Percentiles rank a stretch among this genome's conserved stretches.
These are phyloP conservation scores for Hymenoscyphus linearis DNA, from an alignment of 2,329 filamentous ascomycete genomes.

Conservation along the genomic window DNA sequence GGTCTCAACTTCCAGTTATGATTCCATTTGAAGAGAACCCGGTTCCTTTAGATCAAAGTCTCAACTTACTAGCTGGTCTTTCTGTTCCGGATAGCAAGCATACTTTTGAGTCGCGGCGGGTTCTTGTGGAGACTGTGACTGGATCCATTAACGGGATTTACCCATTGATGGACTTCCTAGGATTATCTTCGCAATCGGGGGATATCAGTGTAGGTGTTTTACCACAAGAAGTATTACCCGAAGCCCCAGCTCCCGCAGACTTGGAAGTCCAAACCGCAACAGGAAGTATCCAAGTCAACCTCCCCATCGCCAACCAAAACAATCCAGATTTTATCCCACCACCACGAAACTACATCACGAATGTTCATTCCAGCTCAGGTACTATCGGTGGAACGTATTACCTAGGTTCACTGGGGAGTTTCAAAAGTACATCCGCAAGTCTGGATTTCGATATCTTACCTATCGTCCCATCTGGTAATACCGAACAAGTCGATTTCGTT, in stretches of 20 bases:
- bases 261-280: slow-evolving; percentile 24
- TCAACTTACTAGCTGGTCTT: background rate
- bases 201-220: slow-evolving; percentile 17
- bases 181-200: slow-evolving; percentile 24
- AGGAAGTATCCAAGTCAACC: slow-evolving; percentile 21
- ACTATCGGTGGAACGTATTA: slow-evolving; percentile 25
- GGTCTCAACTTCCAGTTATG: background rate
- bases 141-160: slow-evolving; percentile 27
- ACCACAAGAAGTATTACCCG: slow-evolving; percentile 19
- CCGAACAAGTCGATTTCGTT: slow-evolving; percentile 4
- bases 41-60: background rate
- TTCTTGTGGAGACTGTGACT: slow-evolving; percentile 25
- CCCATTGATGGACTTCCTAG: slow-evolving; percentile 27
- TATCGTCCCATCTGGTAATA: slow-evolving; percentile 15
- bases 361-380: slow-evolving; percentile 23
- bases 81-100: slow-evolving; percentile 1
- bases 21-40: background rate
- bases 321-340: slow-evolving; percentile 17
- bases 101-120: slow-evolving; percentile 23
- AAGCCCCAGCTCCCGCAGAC: slow-evolving; percentile 23
- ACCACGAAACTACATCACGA: slow-evolving; percentile 28
- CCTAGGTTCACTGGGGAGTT: slow-evolving; percentile 20
- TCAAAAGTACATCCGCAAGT: slow-evolving; percentile 20
- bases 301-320: slow-evolving; percentile 14
- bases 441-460: slow-evolving; percentile 23